These are phyloP conservation scores for Arabis hirsuta DNA, from an alignment of 345 rosid genomes.

Conservation along the genomic window DNA sequence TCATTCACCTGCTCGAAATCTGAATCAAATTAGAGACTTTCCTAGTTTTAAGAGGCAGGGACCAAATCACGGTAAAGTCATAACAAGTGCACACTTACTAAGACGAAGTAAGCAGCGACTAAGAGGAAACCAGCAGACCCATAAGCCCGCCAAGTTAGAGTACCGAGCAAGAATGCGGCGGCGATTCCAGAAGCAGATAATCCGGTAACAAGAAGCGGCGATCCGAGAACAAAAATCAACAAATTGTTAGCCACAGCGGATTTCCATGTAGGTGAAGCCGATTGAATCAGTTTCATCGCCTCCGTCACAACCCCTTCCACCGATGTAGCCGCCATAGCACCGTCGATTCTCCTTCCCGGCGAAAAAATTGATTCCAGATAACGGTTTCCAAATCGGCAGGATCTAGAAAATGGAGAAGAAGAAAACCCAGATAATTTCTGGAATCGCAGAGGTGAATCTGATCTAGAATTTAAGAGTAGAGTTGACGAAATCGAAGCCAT, in stretches of 20 bases:
- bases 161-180: conserved; percentile 88
- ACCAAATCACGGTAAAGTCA: background rate
- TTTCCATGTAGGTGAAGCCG: conserved; percentile 76
- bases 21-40: background rate
- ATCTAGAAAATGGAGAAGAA: conserved; percentile 28
- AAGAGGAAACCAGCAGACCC: conserved; percentile 84
- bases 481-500: conserved; percentile 55
- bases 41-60: background rate
- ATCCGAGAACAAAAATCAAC: conserved; percentile 70
- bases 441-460: conserved; percentile 34
- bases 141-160: conserved; percentile 96
- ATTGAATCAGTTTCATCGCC: conserved; percentile 59
- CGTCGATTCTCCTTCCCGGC: conserved; percentile 40
- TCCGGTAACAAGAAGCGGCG: conserved; percentile 80
- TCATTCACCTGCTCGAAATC: conserved; percentile 3
- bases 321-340: conserved; percentile 41
- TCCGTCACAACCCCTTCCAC: conserved; percentile 54
- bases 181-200: conserved; percentile 75
- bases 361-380: conserved; percentile 23
- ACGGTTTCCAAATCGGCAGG: conserved; percentile 26
- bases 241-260: conserved; percentile 81
- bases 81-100: conserved; percentile 51
- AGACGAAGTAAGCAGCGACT: conserved; percentile 76
- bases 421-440: conserved; percentile 10
- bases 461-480: conserved; percentile 37